Evolutionary conservation across 805 yeast genomes (phyloP).

Genomic region (Spathaspora sp.): DNA sequence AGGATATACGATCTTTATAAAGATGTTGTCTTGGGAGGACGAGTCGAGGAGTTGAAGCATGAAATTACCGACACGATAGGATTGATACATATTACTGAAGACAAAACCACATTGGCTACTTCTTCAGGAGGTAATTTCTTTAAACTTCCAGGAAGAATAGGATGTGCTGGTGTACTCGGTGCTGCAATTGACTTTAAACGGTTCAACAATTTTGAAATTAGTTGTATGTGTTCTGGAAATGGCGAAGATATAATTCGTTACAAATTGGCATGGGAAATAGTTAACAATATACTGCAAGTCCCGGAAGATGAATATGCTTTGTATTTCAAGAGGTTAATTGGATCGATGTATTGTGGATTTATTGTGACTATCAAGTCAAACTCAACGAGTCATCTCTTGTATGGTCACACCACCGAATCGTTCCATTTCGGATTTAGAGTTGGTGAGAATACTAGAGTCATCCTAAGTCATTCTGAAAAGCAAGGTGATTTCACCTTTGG

Average conservation of each 20-base stretch:
- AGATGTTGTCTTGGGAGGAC: conserved; percentile 2
- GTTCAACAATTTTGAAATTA: conserved; percentile 17
- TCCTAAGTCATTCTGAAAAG: conserved; percentile 20
- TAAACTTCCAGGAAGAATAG: conserved; percentile 47
- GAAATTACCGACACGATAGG: conserved; percentile 46
- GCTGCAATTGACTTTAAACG: conserved; percentile 32
- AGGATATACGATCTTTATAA: conserved; percentile 9
- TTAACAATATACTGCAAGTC: conserved; percentile 9
- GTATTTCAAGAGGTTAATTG: conserved; percentile 15
- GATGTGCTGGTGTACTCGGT: conserved; percentile 53
- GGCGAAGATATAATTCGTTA: conserved; percentile 52
- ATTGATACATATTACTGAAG: conserved; percentile 17
- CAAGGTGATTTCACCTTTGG: conserved; percentile 21
- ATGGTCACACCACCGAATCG: conserved; percentile 37
- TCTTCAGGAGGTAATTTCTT: conserved; percentile 56
- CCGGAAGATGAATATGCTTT: conserved; percentile 14
- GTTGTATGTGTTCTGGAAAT: conserved; percentile 48
- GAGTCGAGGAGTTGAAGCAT: background rate
- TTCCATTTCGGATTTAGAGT: conserved; percentile 29
- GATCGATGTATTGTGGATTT: conserved; percentile 28
- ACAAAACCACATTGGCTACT: conserved; percentile 22
- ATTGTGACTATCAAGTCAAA: conserved; percentile 15
- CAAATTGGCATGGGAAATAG: conserved; percentile 34
- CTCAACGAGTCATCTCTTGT: conserved; percentile 14
- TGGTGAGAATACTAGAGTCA: conserved; percentile 13